These are phyloP conservation scores for Lepidium campestre DNA, from an alignment of 441 rosid species.

Conservation along the genomic window DNA sequence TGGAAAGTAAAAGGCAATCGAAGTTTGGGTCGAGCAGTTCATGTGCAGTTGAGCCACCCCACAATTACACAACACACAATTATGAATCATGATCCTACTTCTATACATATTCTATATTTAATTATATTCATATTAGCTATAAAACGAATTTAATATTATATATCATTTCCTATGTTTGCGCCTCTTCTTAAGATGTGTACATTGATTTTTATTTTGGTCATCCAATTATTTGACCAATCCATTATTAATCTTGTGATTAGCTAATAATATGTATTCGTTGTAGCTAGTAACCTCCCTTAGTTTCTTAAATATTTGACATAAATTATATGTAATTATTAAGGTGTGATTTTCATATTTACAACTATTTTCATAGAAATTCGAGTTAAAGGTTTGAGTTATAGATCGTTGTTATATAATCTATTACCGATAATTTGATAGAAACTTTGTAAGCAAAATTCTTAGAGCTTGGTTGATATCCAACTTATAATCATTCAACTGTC, in stretches of 20 bases:
- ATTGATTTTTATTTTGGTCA: not conserved
- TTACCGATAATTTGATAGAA: not conserved
- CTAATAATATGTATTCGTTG: constrained; percentile 27
- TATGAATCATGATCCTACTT: constrained; percentile 26
- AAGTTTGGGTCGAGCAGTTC: constrained; percentile 26
- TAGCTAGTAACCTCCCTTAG: constrained; percentile 13
- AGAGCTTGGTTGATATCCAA: constrained; percentile 5
- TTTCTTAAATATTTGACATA: not conserved
- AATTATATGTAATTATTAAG: no score
- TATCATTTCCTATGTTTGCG: constrained; percentile 27
- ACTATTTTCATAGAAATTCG: no score
- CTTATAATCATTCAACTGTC: constrained; percentile 9
- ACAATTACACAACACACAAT: constrained; percentile 29
- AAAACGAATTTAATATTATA: not conserved
- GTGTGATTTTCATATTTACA: no score
- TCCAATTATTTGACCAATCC: constrained; percentile 21
- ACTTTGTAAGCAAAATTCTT: not conserved
- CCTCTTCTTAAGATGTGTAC: constrained; percentile 19
- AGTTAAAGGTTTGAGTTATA: no score
- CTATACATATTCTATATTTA: not conserved
- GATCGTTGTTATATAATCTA: no score
- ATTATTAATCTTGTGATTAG: constrained; percentile 29
- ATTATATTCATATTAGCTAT: not conserved
- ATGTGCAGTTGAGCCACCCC: constrained; percentile 38
- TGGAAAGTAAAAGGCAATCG: constrained; percentile 27